Evolutionary conservation across 225 moss, liverwort and hornwort genomes (phyloP), one percentile per base, ranked within the genome.

Genomic region (Marchantia polymorpha): DNA sequence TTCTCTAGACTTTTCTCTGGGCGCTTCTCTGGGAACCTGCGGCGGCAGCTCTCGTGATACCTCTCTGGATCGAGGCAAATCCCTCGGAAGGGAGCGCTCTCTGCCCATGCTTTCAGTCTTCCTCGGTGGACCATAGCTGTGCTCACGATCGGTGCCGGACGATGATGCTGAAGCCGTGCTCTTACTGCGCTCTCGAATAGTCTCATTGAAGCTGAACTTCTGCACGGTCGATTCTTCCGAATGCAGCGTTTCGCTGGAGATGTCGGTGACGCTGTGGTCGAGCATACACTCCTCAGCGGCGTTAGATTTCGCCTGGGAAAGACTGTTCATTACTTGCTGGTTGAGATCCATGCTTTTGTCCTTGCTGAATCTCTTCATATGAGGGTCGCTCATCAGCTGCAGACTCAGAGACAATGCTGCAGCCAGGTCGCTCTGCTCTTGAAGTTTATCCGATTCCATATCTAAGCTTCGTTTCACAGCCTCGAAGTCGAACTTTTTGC

Each of bases 311-410:
- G 87, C 87, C 79, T 87, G 87, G 52, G 87, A 87, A 39, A 87
- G 82, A 74, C 84, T 84, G 47, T 79, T 87, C 87, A 87, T 87
- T 47, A 87, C 87, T 67, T 87, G 87, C 80, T 87, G 84, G 68
- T 87, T 87, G 75, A 87, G 72, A 80, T 87, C 87, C 87, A 87
- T 87, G 48, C 87, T 87, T 73, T 79, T 87, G 87, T 87, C 87
- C 75, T 83, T 87, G 82, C 84, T 87, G 80, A 87, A 82, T 59
- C 84, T 67, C 79, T 79, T 80, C 52, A 72, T 54, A 22, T 86
- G 80, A 50, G 86, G 83, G 67, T 80, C 82, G 52, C 66, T 82
- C 63, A 87, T 82, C 52, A 84, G 15, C 65, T 87, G 84, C 16
- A 87, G 79, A 77, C 87, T 87, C 12, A 87, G 76, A 77, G 79